These are phyloP conservation scores for Dalbergia cochinchinensis DNA, from an alignment of 306 rosid genomes.

Conservation along the genomic window DNA sequence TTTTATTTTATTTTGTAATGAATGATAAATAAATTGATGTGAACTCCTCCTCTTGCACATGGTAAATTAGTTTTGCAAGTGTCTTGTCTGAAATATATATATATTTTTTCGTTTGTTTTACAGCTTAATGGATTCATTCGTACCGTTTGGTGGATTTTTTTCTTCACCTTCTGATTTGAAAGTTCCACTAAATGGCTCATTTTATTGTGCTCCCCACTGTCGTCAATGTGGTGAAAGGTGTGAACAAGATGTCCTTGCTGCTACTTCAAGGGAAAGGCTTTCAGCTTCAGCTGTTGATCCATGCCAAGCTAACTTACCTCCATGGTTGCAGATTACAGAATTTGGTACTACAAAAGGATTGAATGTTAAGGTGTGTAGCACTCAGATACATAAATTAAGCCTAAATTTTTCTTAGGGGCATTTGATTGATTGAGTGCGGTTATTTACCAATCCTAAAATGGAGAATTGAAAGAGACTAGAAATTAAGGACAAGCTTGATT, in stretches of 20 bases:
- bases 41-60: constrained; percentile 27
- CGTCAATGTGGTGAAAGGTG: constrained; percentile 60
- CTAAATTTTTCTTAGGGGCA: constrained; percentile 5
- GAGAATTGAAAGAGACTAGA: constrained; percentile 22
- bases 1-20: constrained; percentile 16
- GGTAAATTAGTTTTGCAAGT: constrained; percentile 24
- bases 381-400: constrained; percentile 35
- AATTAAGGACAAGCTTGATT: neutral
- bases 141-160: constrained; percentile 96
- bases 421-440: neutral
- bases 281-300: constrained; percentile 58
- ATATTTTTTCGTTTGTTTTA: constrained; percentile 40
- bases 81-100: constrained; percentile 33
- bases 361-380: constrained; percentile 75
- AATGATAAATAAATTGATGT: constrained; percentile 34
- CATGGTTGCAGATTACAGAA: constrained; percentile 76
- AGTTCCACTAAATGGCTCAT: constrained; percentile 59
- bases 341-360: constrained; percentile 52
- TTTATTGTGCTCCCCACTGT: constrained; percentile 55
- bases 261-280: constrained; percentile 57
- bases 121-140: constrained; percentile 98
- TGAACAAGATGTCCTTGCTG: constrained; percentile 59
- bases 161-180: constrained; percentile 80
- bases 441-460: constrained; percentile 18
- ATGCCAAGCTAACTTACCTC: constrained; percentile 69